A percentile compares a stretch with the other conserved stretches of the same genome.
phyloP scores from a whole-genome alignment of 2,329 filamentous ascomycete species.

The Fusarium palustre region DNA sequence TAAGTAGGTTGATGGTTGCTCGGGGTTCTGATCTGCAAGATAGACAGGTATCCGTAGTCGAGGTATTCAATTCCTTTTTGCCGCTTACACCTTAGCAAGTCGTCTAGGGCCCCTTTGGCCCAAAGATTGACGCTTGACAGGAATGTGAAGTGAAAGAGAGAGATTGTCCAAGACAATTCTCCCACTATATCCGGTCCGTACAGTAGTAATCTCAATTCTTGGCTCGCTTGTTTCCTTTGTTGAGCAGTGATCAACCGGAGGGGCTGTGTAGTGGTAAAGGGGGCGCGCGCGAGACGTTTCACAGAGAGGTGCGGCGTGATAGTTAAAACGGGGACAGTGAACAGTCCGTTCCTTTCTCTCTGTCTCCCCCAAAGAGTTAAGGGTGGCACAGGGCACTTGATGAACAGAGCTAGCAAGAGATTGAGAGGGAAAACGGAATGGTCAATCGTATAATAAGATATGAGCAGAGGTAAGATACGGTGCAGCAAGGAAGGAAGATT shows the following conservation, averaged over 20 bases:
- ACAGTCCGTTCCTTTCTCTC: conserved; percentile 12
- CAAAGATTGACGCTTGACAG: conserved; percentile 17
- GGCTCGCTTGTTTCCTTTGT: conserved; percentile 20
- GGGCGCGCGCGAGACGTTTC: conserved; percentile 43
- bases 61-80: conserved; percentile 2
- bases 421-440: conserved; percentile 23
- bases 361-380: background rate
- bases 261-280: conserved; percentile 37
- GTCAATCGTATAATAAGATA: conserved; percentile 32
- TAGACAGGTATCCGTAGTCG: background rate
- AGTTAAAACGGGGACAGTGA: conserved; percentile 27
- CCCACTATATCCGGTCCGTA: background rate
- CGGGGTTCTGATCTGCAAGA: background rate
- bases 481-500: conserved; percentile 27
- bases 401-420: conserved; percentile 17
- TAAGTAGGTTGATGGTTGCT: background rate
- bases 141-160: conserved; percentile 15
- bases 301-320: conserved; percentile 43
- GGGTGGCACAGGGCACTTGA: conserved; percentile 37
- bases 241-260: conserved; percentile 17
- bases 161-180: conserved; percentile 16
- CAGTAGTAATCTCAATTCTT: background rate
- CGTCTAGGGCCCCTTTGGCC: conserved; percentile 14
- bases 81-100: conserved; percentile 6
- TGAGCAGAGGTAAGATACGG: conserved; percentile 22